Evolutionary conservation across 1,139 yeast genomes (phyloP).

Genomic region (Pichia norvegensis): DNA sequence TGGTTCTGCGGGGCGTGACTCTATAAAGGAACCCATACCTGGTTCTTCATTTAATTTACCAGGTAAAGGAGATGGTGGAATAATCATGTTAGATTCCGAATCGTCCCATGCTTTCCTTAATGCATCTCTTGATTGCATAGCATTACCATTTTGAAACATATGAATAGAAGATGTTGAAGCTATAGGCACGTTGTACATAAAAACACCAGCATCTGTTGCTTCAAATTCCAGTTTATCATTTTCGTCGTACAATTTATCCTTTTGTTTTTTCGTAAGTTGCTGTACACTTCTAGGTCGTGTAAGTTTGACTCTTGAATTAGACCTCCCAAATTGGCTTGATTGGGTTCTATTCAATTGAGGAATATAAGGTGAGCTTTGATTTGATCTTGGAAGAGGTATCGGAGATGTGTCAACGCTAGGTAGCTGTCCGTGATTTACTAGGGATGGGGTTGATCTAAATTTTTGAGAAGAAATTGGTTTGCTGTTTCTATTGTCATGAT

Average conservation of each 20-base stretch:
- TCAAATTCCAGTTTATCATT: slow-evolving; percentile 28
- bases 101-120: slow-evolving; percentile 24
- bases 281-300: slow-evolving; percentile 27
- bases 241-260: slow-evolving; percentile 38
- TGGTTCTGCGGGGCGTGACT: not conserved
- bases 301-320: slow-evolving; percentile 10
- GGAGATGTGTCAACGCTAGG: not conserved
- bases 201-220: slow-evolving; percentile 31
- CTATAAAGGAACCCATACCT: not conserved
- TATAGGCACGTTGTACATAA: slow-evolving; percentile 42
- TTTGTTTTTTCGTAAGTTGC: slow-evolving; percentile 31
- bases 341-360: not conserved
- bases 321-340: slow-evolving; percentile 7
- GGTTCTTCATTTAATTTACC: slow-evolving; percentile 14
- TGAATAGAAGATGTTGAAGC: slow-evolving; percentile 34
- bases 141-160: slow-evolving; percentile 23
- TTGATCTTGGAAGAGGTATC: slow-evolving; percentile 12
- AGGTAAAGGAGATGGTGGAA: slow-evolving; percentile 28
- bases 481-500: not conserved
- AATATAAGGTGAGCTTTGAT: slow-evolving; percentile 11
- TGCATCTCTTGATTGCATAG: slow-evolving; percentile 18
- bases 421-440: slow-evolving; percentile 3
- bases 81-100: slow-evolving; percentile 14
- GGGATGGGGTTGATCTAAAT: slow-evolving; percentile 9
- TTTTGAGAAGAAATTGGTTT: slow-evolving; percentile 1